Conservation (phyloP, 768 basidiomycete species). For the Amanita inopinata region DNA sequence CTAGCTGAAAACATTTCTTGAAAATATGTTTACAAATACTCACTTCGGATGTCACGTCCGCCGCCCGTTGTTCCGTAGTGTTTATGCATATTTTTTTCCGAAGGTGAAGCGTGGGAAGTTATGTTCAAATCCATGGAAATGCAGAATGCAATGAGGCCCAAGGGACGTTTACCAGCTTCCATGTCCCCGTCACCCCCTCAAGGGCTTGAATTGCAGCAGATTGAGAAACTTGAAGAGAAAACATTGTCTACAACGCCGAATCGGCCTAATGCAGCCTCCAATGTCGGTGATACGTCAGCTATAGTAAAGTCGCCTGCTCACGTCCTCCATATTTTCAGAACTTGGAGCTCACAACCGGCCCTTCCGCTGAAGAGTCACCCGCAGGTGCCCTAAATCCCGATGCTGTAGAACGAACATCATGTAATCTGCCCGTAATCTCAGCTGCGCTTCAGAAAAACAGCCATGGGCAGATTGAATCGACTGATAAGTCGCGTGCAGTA, state of each 20-base stretch:
- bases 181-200: slow-evolving; percentile 4
- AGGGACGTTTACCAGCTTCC: slow-evolving; percentile 1
- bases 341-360: too few species aligned
- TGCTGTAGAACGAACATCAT: too few species aligned
- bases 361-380: too few species aligned
- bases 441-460: too few species aligned
- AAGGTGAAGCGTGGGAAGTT: slow-evolving; percentile 6
- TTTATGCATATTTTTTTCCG: slow-evolving; percentile 5
- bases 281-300: not conserved
- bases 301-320: not conserved
- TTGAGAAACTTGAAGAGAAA: not conserved
- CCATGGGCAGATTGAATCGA: not conserved
- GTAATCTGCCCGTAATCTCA: too few species aligned
- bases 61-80: not conserved
- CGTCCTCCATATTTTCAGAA: not conserved
- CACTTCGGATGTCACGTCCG: not conserved
- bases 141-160: slow-evolving; percentile 2
- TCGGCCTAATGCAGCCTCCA: not conserved
- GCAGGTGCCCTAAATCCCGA: too few species aligned
- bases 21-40: too few species aligned
- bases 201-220: not conserved
- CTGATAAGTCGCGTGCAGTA: not conserved
- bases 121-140: slow-evolving; percentile 3
- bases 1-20: too few species aligned
- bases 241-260: not conserved